Percentiles rank a stretch among this genome's conserved stretches.
Evolutionary conservation across 2,329 filamentous ascomycete genomes (phyloP).

Genomic region (Verticillium alfalfae): DNA sequence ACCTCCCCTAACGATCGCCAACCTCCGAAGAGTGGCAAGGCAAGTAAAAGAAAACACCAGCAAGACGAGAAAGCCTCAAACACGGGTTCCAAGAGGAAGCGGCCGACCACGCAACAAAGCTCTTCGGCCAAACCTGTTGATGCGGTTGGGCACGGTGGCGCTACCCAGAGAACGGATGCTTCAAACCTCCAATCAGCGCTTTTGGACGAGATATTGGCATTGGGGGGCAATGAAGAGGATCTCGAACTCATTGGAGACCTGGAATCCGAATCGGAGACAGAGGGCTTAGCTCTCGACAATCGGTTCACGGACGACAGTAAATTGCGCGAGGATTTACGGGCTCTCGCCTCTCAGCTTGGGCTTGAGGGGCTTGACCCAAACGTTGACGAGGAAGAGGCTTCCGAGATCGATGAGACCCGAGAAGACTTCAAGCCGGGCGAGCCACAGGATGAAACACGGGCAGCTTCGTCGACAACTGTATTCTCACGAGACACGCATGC

Average conservation of each 20-base stretch:
- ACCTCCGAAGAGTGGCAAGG: neutral
- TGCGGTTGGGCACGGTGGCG: neutral
- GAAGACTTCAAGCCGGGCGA: slow-evolving; percentile 21
- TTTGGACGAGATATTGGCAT: slow-evolving; percentile 57
- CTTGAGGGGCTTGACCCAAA: slow-evolving; percentile 11
- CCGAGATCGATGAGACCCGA: slow-evolving; percentile 25
- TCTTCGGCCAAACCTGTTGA: slow-evolving; percentile 16
- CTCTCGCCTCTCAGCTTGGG: slow-evolving; percentile 10
- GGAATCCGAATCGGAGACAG: slow-evolving; percentile 33
- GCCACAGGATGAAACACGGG: slow-evolving; percentile 20
- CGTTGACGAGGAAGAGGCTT: slow-evolving; percentile 24
- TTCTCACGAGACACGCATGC: neutral
- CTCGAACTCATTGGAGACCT: slow-evolving; percentile 52
- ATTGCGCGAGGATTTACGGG: slow-evolving; percentile 6
- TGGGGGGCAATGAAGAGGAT: slow-evolving; percentile 62
- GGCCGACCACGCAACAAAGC: slow-evolving; percentile 37
- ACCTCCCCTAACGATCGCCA: neutral
- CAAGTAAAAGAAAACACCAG: slow-evolving; percentile 5
- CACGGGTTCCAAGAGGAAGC: neutral
- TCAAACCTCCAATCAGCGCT: neutral
- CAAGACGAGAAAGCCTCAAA: neutral
- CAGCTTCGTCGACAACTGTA: neutral
- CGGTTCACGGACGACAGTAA: slow-evolving; percentile 3
- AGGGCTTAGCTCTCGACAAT: neutral
- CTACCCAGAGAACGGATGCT: neutral